These are phyloP conservation scores for Sporothrix brasiliensis DNA, from an alignment of 2,329 filamentous ascomycete species.

Conservation along the genomic window DNA sequence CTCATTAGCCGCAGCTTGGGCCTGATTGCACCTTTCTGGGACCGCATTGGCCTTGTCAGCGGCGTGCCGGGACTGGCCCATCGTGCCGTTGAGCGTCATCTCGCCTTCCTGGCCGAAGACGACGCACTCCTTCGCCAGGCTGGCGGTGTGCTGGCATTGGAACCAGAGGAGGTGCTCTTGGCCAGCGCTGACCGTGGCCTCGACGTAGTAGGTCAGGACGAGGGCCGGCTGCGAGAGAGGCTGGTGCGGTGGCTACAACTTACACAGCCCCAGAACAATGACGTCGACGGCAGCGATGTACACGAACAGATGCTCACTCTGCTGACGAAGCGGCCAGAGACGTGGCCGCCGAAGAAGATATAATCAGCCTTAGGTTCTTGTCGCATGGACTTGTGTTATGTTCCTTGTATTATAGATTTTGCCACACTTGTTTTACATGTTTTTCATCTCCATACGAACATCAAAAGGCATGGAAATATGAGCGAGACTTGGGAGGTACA, in stretches of 20 bases:
- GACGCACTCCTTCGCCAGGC: slow-evolving; percentile 67
- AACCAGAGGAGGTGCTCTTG: slow-evolving; percentile 65
- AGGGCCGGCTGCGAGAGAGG: slow-evolving; percentile 56
- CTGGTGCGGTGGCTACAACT: slow-evolving; percentile 55
- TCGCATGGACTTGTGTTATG: not conserved
- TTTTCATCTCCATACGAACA: not conserved
- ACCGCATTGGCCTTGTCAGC: slow-evolving; percentile 49
- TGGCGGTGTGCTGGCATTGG: slow-evolving; percentile 63
- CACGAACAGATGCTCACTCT: slow-evolving; percentile 29
- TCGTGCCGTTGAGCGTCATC: slow-evolving; percentile 54
- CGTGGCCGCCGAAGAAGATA: slow-evolving; percentile 32
- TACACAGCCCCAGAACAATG: slow-evolving; percentile 45
- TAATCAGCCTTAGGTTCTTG: not conserved
- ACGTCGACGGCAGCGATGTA: not conserved
- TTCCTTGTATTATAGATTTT: slow-evolving; percentile 13
- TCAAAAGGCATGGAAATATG: not conserved
- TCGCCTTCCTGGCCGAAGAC: slow-evolving; percentile 70
- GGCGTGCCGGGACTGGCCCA: slow-evolving; percentile 56
- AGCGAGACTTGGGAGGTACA: not conserved
- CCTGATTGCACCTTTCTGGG: slow-evolving; percentile 54
- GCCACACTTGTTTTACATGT: not conserved
- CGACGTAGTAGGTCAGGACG: slow-evolving; percentile 55
- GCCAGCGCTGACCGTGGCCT: slow-evolving; percentile 73
- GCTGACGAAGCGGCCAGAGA: slow-evolving; percentile 33
- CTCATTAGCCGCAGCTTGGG: slow-evolving; percentile 51